Base-by-base conservation (phyloP, 345 rosid species). In the Eutrema yunnanense region DNA sequence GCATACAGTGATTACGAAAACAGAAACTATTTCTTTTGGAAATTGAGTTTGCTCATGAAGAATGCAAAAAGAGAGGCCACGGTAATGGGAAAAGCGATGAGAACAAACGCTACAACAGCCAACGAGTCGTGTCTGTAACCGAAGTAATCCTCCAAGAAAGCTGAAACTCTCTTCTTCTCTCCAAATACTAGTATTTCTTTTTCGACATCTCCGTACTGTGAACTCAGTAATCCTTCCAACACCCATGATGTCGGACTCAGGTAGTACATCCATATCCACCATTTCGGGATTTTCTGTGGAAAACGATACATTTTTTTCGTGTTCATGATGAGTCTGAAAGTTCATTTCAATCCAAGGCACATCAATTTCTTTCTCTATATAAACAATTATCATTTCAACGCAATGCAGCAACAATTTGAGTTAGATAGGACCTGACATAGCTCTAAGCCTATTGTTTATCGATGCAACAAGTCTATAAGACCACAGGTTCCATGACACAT, bases 251-350 rank as follows among this genome's bases (percentile, higher is more conserved):
- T 71, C 1, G 84, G 84, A 60, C 78, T 74, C 43, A 81, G 4
- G 73, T 76, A 78, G 8, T 81, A 77, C 76, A 75, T 73, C 83
- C 83, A 81, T 9, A 64, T 55, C 83, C 83, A 81, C 79, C 84
- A 78, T 67, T 57, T 78, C 4, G 82, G 84, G 16, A 81, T 81
- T 36, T 68, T 72, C 80, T 81, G 84, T 33, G 9, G 16, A 5
- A 26, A 36, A 58, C 16, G 3, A 41, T 33, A 33, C 13, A 46
- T 3, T 22, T 8, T 30, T 42, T 72, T 55, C 13, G 8, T 59
- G 40, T 63, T 73, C n/a, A 64, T 6, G 33, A 47, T 22, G 26
- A 22, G 32, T 70, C 66, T 58, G 30, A 13, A 69, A 36, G 57
- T 69, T 46, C 14, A 57, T 47, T 16, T n/a, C 33, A 19, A 37